Conservation (phyloP, 2,329 filamentous ascomycete genomes). For the Plectosphaerella sp. region DNA sequence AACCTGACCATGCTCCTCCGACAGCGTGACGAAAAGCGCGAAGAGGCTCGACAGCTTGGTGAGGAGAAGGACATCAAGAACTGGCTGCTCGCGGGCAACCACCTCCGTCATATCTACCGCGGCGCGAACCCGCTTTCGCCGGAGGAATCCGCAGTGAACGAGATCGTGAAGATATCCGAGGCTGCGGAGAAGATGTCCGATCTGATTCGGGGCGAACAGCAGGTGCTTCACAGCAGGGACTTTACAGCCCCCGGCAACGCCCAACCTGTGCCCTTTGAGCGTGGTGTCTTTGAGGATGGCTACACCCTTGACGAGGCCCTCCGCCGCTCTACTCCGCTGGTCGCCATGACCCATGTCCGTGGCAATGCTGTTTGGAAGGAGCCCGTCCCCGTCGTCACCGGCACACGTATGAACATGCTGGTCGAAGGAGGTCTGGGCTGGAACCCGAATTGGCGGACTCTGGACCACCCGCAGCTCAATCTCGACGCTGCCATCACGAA, state of each 20-base stretch:
- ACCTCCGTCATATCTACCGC: background rate
- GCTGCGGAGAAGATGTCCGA: background rate
- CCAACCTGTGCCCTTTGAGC: background rate
- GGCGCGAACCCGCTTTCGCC: background rate
- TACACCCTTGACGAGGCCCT: background rate
- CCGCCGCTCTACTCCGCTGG: background rate
- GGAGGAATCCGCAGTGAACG: background rate
- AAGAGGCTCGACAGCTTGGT: background rate
- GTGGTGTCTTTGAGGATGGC: background rate
- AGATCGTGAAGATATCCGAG: background rate
- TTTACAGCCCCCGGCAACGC: background rate
- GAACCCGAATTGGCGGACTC: constrained; percentile 22
- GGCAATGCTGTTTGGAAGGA: no score
- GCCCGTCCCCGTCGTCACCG: background rate
- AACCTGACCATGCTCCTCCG: background rate
- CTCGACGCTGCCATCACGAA: constrained; percentile 10
- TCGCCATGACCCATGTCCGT: no score
- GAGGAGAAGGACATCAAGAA: background rate
- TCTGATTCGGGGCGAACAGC: background rate
- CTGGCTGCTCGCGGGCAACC: background rate
- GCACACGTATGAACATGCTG: constrained; percentile 19
- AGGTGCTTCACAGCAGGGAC: background rate
- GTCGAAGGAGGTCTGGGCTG: constrained; percentile 23
- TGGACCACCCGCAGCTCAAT: constrained; percentile 20
- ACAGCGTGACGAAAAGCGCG: background rate